These are phyloP conservation scores for Graphilbum sp. DNA, from an alignment of 2,329 filamentous ascomycete genomes.

Conservation along the genomic window DNA sequence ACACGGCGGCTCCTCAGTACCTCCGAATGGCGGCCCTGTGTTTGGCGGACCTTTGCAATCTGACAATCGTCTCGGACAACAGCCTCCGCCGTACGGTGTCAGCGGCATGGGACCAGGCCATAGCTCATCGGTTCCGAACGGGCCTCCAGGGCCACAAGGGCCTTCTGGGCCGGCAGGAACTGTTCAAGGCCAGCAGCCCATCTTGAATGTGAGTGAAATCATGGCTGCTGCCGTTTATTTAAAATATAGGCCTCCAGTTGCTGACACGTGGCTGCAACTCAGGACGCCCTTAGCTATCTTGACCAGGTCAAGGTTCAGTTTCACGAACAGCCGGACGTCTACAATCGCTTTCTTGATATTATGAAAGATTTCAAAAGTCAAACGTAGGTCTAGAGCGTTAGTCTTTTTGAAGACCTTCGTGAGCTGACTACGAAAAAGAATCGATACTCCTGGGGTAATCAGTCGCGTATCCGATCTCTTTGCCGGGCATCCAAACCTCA, in stretches of 20 bases:
- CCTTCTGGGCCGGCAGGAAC: slow-evolving; percentile 35
- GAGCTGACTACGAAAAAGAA: slow-evolving; percentile 28
- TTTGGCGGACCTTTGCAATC: slow-evolving; percentile 56
- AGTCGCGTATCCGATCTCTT: slow-evolving; percentile 92
- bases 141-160: slow-evolving; percentile 6
- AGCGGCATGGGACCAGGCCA: slow-evolving; percentile 20
- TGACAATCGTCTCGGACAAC: slow-evolving; percentile 46
- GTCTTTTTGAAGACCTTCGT: too few species aligned
- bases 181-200: slow-evolving; percentile 69
- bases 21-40: slow-evolving; percentile 35
- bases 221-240: too few species aligned
- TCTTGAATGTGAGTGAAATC: slow-evolving; percentile 47
- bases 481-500: slow-evolving; percentile 84
- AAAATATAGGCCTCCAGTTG: too few species aligned
- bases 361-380: slow-evolving; percentile 99
- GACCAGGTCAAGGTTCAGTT: slow-evolving; percentile 99
- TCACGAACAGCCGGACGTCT: slow-evolving; percentile 90
- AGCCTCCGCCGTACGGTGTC: slow-evolving; percentile 30
- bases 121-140: slow-evolving; percentile 15
- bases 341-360: slow-evolving; percentile 91
- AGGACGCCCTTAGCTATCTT: slow-evolving; percentile 77
- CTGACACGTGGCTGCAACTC: too few species aligned
- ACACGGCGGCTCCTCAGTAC: slow-evolving; percentile 25
- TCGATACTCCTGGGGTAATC: slow-evolving; percentile 94
- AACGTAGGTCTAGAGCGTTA: too few species aligned